Evolutionary conservation across 371 early-diverging fungal species (phyloP).

Genomic region (Mortierella sp.): DNA sequence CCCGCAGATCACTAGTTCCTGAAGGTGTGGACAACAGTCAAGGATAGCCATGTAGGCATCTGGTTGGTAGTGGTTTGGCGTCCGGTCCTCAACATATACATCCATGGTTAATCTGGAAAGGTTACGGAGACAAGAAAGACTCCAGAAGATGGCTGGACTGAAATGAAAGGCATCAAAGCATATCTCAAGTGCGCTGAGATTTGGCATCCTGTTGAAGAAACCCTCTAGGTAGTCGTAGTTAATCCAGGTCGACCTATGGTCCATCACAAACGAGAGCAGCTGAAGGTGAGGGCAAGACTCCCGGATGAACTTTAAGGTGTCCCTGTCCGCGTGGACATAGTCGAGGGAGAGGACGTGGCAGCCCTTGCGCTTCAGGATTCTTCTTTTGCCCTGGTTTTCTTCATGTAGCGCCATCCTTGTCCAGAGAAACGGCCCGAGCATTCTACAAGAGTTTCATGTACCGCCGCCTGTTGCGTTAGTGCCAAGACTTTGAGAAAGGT

Average conservation of each 20-base stretch:
- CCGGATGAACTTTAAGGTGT: constrained; percentile 14
- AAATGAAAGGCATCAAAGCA: constrained; percentile 29
- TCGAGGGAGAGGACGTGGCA: constrained; percentile 6
- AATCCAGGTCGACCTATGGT: constrained; percentile 14
- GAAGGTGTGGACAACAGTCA: constrained; percentile 20
- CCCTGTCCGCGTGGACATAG: constrained; percentile 12
- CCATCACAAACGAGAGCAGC: constrained; percentile 6
- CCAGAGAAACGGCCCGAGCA: constrained; percentile 22
- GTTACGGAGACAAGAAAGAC: constrained; percentile 18
- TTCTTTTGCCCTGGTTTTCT: constrained; percentile 5
- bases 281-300: constrained; percentile 13
- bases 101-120: constrained; percentile 15
- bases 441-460: background rate
- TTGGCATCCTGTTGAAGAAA: constrained; percentile 15
- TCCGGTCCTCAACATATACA: background rate
- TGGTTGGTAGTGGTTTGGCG: constrained; percentile 12
- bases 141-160: constrained; percentile 35
- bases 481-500: too few relatives aligned
- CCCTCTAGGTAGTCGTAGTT: constrained; percentile 17
- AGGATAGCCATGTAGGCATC: constrained; percentile 22
- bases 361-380: constrained; percentile 22
- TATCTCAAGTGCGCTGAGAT: constrained; percentile 7
- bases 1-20: constrained; percentile 8
- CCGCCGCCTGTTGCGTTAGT: too few relatives aligned
- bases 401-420: constrained; percentile 10